phyloP scores from a whole-genome alignment of 768 basidiomycete genomes.

The Termitomyces sp. region DNA sequence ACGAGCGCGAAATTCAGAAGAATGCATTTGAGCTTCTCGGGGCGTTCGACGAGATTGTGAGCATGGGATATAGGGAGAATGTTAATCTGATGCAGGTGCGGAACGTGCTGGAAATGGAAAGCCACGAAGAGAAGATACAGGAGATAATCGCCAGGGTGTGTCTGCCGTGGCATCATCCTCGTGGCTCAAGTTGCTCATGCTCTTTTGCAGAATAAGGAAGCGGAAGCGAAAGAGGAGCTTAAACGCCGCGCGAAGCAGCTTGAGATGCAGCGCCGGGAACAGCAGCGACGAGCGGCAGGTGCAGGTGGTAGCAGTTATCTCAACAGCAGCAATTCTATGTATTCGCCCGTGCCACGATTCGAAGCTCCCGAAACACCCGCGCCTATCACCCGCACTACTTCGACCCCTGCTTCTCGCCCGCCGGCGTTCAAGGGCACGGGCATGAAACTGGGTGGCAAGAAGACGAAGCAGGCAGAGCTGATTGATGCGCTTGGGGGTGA shows the following conservation, averaged over 20 bases:
- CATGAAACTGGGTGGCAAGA: slow-evolving; percentile 96
- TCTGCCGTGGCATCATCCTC: not conserved
- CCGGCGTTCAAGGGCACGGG: slow-evolving; percentile 91
- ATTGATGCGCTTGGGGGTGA: slow-evolving; percentile 85
- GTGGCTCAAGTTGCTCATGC: not conserved
- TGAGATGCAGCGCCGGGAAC: slow-evolving; percentile 95
- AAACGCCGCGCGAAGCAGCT: slow-evolving; percentile 97
- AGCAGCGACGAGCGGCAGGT: slow-evolving; percentile 68
- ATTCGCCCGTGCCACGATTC: slow-evolving; percentile 66
- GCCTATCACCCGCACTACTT: slow-evolving; percentile 31
- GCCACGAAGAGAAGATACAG: slow-evolving; percentile 92
- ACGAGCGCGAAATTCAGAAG: slow-evolving; percentile 84
- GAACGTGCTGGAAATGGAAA: slow-evolving; percentile 83
- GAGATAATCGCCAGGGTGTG: slow-evolving; percentile 93
- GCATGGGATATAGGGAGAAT: slow-evolving; percentile 78
- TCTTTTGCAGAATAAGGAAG: slow-evolving; percentile 83
- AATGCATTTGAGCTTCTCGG: slow-evolving; percentile 92
- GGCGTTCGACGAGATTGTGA: slow-evolving; percentile 96
- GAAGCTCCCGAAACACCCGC: slow-evolving; percentile 53
- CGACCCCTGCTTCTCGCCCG: slow-evolving; percentile 45
- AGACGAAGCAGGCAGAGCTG: slow-evolving; percentile 83
- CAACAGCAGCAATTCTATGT: slow-evolving; percentile 65
- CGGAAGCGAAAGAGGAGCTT: slow-evolving; percentile 98
- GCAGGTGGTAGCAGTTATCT: slow-evolving; percentile 54
- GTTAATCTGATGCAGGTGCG: slow-evolving; percentile 77